These are phyloP conservation scores for Monilinia fructicola DNA, from an alignment of 2,329 filamentous ascomycete genomes.

Conservation along the genomic window DNA sequence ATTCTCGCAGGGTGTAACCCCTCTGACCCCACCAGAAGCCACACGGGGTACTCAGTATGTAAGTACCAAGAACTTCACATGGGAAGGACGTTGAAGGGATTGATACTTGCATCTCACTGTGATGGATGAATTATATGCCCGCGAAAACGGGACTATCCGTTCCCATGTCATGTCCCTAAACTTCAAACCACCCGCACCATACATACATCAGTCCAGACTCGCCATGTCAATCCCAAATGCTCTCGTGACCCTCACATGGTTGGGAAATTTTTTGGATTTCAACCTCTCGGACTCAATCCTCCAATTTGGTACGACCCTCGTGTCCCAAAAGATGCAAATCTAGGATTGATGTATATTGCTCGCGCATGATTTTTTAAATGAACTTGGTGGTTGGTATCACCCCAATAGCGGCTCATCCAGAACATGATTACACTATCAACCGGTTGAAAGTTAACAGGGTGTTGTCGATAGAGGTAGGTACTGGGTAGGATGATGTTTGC, in stretches of 20 bases:
- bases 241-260: slow-evolving; percentile 39
- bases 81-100: slow-evolving; percentile 19
- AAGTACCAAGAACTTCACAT: slow-evolving; percentile 18
- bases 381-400: slow-evolving; percentile 29
- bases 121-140: slow-evolving; percentile 21
- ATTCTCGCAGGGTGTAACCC: slow-evolving; percentile 10
- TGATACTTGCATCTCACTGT: slow-evolving; percentile 21
- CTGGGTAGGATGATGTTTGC: slow-evolving; percentile 19
- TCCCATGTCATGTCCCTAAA: slow-evolving; percentile 20
- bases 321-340: slow-evolving; percentile 35
- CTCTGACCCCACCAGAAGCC: slow-evolving; percentile 3
- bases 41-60: slow-evolving; percentile 5
- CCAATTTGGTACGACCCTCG: slow-evolving; percentile 34
- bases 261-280: slow-evolving; percentile 16
- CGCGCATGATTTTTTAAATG: slow-evolving; percentile 27
- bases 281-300: slow-evolving; percentile 24
- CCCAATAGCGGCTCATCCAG: slow-evolving; percentile 32
- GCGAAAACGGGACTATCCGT: slow-evolving; percentile 36
- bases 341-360: slow-evolving; percentile 29
- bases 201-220: slow-evolving; percentile 22
- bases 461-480: slow-evolving; percentile 1
- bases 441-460: slow-evolving; percentile 19
- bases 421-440: slow-evolving; percentile 22
- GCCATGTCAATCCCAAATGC: slow-evolving; percentile 24
- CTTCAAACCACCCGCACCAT: slow-evolving; percentile 13